Base-by-base conservation (phyloP, 2,329 filamentous ascomycete genomes). In the Camillea tinctor region DNA sequence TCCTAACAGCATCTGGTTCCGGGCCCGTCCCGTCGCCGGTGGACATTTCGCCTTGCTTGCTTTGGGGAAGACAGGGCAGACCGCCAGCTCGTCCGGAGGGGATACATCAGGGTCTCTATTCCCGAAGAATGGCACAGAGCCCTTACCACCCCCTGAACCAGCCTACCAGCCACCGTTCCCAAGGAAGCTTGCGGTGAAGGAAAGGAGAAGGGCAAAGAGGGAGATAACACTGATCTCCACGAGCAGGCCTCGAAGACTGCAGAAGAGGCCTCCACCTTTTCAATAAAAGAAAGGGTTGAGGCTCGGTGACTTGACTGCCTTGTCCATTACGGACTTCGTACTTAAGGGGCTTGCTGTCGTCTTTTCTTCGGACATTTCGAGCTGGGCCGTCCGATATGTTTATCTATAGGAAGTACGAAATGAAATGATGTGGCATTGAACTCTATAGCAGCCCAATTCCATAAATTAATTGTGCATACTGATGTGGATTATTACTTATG, bases 1-100 rank as follows among this genome's bases (percentile, higher is more conserved):
- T 84, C 67, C 87, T 82, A 52, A 59, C 0, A 81, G 80, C 0
- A 81, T 83, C 8, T 80, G 80, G 55, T 92, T 92, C 76, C 87
- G 85, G 68, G 88, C 88, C 1, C 75, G 89, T n/a, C 89, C 89
- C 1, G 89, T 91, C 2, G 82, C 88, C n/a, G 89, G 89, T 3
- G 88, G 86, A 1, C 88, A 90, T 74, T 92, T 89, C 77, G 85
- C 88, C 1, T 84, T 89, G 65, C 76, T 92, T 71, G 83, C 88
- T 22, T 74, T 91, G 15, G 58, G 55, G 9, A 58, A 60, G 52
- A 69, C 67, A 1, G 70, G 70, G 1, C 69, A 70, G 61, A 60
- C 52, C 1, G 65, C 65, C 1, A 50, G 26, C 4, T 62, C 67
- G 0, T 52, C 56, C 1, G 67, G 58, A 5, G 68, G 64, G 1